Conservation (phyloP, 768 basidiomycete genomes). For the Leccinum truebloodii region DNA sequence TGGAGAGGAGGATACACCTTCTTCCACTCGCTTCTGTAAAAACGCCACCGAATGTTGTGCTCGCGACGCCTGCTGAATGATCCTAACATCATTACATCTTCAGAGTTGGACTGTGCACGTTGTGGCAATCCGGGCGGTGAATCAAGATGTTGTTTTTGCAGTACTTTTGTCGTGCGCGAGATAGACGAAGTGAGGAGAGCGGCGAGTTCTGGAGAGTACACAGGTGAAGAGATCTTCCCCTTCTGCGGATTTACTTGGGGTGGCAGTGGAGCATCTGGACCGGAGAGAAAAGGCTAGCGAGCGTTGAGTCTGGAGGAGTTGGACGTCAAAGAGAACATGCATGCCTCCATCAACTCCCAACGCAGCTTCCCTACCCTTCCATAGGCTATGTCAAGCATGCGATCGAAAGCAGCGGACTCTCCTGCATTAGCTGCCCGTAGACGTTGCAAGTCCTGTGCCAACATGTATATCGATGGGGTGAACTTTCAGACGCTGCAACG, state of each 20-base stretch:
- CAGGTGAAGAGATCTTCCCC: slow-evolving; percentile 56
- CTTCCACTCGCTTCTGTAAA: slow-evolving; percentile 53
- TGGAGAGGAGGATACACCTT: slow-evolving; percentile 65
- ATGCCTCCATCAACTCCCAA: slow-evolving; percentile 67
- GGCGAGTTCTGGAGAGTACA: slow-evolving; percentile 60
- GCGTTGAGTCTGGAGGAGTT: slow-evolving; percentile 5
- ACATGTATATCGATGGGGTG: not conserved
- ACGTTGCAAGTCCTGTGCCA: slow-evolving; percentile 50
- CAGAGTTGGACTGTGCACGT: slow-evolving; percentile 56
- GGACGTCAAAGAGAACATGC: not conserved
- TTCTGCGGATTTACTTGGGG: slow-evolving; percentile 51
- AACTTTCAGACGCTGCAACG: not conserved
- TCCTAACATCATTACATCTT: slow-evolving; percentile 61
- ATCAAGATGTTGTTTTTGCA: slow-evolving; percentile 42
- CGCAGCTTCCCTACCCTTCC: slow-evolving; percentile 72
- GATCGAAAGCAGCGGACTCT: slow-evolving; percentile 48
- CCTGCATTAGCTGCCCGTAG: slow-evolving; percentile 58
- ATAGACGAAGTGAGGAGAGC: slow-evolving; percentile 58
- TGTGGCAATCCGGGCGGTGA: slow-evolving; percentile 56
- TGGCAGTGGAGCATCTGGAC: slow-evolving; percentile 43
- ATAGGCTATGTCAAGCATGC: slow-evolving; percentile 69
- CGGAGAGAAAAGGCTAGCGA: slow-evolving; percentile 55
- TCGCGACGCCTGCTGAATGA: slow-evolving; percentile 73
- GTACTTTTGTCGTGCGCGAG: slow-evolving; percentile 48
- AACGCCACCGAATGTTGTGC: slow-evolving; percentile 71